phyloP scores from a whole-genome alignment of 306 rosid genomes.

The Alnus glutinosa region DNA sequence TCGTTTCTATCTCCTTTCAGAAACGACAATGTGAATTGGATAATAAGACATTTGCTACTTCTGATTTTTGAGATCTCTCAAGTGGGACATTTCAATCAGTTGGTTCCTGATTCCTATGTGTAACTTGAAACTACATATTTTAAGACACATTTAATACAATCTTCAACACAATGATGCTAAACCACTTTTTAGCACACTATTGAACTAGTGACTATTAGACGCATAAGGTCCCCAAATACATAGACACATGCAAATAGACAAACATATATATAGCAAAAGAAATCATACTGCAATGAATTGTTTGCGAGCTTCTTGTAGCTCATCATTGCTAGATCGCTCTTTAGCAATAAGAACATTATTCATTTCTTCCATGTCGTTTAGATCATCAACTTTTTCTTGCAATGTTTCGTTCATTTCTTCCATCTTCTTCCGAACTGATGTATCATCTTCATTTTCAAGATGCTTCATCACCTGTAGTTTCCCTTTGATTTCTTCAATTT shows the following conservation, averaged over 20 bases:
- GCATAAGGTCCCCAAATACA: neutral
- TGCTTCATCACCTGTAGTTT: constrained; percentile 92
- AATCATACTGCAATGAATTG: constrained; percentile 52
- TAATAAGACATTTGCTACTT: neutral
- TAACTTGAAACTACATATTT: neutral
- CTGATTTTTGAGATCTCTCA: neutral
- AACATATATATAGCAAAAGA: constrained; percentile 3
- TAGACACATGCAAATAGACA: neutral
- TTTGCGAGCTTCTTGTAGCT: constrained; percentile 89
- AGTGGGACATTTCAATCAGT: neutral
- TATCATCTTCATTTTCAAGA: constrained; percentile 90
- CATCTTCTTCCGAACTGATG: constrained; percentile 71
- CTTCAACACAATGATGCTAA: neutral
- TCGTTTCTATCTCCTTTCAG: neutral
- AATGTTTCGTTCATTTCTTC: constrained; percentile 73
- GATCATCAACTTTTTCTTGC: constrained; percentile 49
- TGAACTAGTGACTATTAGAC: neutral
- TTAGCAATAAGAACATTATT: constrained; percentile 62
- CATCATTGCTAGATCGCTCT: constrained; percentile 96
- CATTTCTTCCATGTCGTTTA: constrained; percentile 48
- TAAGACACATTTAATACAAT: too few species aligned
- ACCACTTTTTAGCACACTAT: neutral
- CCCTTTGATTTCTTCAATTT: constrained; percentile 87
- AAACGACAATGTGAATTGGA: neutral
- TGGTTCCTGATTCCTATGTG: neutral